Conservation (phyloP, 176 grass and related monocot species). For the Rhynchospora tenuis region DNA sequence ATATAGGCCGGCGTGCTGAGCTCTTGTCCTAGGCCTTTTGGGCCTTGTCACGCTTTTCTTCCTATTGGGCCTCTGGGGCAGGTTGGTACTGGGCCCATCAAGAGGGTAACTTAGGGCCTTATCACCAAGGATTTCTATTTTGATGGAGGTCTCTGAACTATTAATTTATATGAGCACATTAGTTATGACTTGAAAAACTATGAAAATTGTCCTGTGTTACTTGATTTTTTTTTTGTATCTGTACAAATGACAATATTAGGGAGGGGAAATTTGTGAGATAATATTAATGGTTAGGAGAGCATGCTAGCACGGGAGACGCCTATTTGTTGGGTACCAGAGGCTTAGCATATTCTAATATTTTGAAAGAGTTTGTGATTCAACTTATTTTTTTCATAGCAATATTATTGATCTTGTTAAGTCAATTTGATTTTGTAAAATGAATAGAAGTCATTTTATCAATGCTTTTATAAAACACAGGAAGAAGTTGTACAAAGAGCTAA, state of each 20-base stretch:
- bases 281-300: not conserved
- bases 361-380: not conserved
- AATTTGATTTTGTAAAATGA: not conserved
- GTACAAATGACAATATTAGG: not conserved
- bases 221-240: not conserved
- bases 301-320: not conserved
- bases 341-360: not conserved
- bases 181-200: not conserved
- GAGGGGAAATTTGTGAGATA: not conserved
- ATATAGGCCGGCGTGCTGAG: too few relatives aligned
- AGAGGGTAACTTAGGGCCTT: too few relatives aligned
- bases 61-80: too few relatives aligned
- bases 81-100: too few relatives aligned
- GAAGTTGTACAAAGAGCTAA: constrained; percentile 88
- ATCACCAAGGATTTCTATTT: not conserved
- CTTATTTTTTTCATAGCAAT: not conserved
- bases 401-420: not conserved
- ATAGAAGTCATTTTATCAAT: not conserved
- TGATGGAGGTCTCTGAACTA: not conserved
- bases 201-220: not conserved
- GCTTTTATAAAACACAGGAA: constrained; percentile 41
- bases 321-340: not conserved
- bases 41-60: too few relatives aligned
- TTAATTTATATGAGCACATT: too few relatives aligned
- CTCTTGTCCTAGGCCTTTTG: too few relatives aligned